These are phyloP conservation scores for Tetracladium marchalianum DNA, from an alignment of 495 filamentous ascomycete species.

Conservation along the genomic window DNA sequence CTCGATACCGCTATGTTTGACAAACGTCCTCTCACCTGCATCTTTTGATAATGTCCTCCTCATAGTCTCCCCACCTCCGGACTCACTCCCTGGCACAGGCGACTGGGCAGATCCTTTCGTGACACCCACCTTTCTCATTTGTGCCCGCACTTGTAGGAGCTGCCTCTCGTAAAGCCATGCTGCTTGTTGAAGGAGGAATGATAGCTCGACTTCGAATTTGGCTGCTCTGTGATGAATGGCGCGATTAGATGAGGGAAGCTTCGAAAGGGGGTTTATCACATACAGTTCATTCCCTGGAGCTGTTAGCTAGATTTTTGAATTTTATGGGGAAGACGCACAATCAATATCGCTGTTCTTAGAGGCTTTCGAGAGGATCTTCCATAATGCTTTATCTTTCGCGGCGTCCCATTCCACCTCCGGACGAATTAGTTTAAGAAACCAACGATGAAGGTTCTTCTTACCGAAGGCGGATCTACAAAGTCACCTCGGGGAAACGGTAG, in stretches of 20 bases:
- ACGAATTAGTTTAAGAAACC: constrained; percentile 3
- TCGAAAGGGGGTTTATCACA: constrained; percentile 13
- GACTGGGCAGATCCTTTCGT: constrained; percentile 34
- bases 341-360: constrained; percentile 68
- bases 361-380: constrained; percentile 73
- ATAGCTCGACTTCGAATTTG: constrained; percentile 63
- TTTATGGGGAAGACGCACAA: constrained; percentile 46
- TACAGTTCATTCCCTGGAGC: constrained; percentile 71
- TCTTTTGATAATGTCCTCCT: constrained; percentile 48
- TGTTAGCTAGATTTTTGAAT: constrained; percentile 6
- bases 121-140: constrained; percentile 69
- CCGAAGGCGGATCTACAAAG: constrained; percentile 84
- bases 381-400: constrained; percentile 76
- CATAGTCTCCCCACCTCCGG: constrained; percentile 44
- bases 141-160: constrained; percentile 75
- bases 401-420: constrained; percentile 49
- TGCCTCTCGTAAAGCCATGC: constrained; percentile 93
- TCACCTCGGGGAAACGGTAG: constrained; percentile 78
- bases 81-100: constrained; percentile 39
- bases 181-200: constrained; percentile 88
- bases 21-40: constrained; percentile 19
- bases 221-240: constrained; percentile 34
- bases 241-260: constrained; percentile 5
- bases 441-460: constrained; percentile 30
- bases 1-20: neutral